Percentiles rank a stretch among this genome's conserved stretches.
Conservation (phyloP, 306 rosid species). For the Rubus idaeus region DNA sequence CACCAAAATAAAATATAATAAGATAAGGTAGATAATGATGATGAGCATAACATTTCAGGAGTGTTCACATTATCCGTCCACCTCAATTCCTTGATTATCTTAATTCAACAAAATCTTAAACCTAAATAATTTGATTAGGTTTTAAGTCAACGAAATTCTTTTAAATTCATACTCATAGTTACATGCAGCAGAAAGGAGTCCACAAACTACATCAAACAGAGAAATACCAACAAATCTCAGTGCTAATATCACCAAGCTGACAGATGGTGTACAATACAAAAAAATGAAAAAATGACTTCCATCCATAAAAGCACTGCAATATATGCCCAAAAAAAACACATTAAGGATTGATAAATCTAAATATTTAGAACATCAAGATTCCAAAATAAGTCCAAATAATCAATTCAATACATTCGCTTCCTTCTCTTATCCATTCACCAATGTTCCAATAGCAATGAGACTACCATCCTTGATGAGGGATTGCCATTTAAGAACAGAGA, state of each 20-base stretch:
- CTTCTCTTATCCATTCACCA: background rate
- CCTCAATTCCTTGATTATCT: background rate
- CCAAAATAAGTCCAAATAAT: no score
- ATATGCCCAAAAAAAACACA: background rate
- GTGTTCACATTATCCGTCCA: background rate
- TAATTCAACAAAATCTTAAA: background rate
- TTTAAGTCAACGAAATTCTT: background rate
- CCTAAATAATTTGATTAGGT: background rate
- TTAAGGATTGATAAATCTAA: background rate
- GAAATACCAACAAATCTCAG: background rate
- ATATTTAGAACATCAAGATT: background rate
- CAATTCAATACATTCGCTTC: background rate
- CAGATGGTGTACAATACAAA: background rate
- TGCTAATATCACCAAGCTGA: background rate
- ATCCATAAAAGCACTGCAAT: background rate
- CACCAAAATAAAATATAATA: background rate
- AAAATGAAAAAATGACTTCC: background rate
- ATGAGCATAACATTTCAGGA: background rate
- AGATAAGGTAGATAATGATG: background rate
- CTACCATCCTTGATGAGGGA: background rate
- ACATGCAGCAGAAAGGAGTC: background rate
- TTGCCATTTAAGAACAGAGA: background rate
- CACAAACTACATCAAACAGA: background rate
- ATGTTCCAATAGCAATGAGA: background rate
- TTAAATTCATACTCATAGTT: background rate